Evolutionary conservation across 2,329 filamentous ascomycete species (phyloP), one percentile per base, ranked within the genome.

Genomic region (Diaporthe eres): DNA sequence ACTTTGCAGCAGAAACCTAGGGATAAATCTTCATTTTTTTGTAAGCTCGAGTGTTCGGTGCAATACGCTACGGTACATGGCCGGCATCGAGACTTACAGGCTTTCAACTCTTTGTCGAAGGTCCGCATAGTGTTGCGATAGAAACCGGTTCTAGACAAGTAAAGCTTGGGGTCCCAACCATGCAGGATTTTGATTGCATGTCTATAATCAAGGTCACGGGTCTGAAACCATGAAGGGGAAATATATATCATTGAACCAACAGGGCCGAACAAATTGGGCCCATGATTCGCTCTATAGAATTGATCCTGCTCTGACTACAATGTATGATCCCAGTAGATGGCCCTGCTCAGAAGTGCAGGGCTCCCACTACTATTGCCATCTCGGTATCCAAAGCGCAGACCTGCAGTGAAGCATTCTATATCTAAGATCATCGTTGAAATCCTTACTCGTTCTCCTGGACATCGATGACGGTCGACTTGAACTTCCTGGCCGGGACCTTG

Each of bases 391-490:
- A 6, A 13, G 22, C 5, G n/a, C n/a, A 44, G n/a, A 39, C 8
- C 1, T 42, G 15, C 7, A 28, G 37, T 42, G 17, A 5, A 42
- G 34, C n/a, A 4, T 12, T 25, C 22, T 12, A 9, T 19, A 19
- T 25, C 22, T 42, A 61, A 61, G 10, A 15, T 17, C 1, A 8
- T 13, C 2, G 19, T 19, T 22, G 17, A 25, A 37, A 19, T 0
- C 22, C 63, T 77, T 83, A 85, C 78, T 86, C 82, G 67, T 86
- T 85, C 9, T 87, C 85, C 72, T 81, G 81, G 19, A 86, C 82
- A 37, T 85, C 84, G 75, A 88, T 85, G 44, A 85, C 79, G 4
- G 85, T 87, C 47, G 79, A 79, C 82, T 86, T 87, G 80, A 86
- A 87, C 79, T 86, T 83, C 74, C 86, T 79, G 0, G 86, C 86